Evolutionary conservation across 139 green algal genomes (phyloP).

Genomic region (Yamagishiella unicocca): DNA sequence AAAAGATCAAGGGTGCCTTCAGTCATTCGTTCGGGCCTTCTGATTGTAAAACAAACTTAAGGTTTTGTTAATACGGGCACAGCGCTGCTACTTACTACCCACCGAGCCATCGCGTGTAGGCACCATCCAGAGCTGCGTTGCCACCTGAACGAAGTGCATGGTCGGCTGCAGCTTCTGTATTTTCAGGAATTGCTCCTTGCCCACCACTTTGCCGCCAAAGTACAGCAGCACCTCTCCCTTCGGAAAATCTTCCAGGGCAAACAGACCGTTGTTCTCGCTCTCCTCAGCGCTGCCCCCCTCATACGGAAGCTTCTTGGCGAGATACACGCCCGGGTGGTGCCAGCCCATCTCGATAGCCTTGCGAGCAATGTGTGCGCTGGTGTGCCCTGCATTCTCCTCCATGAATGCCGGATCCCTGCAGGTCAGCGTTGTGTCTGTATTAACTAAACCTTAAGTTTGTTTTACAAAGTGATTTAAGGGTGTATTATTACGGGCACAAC

Average conservation of each 20-base stretch:
- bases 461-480: too few species aligned
- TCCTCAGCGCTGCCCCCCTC: not conserved
- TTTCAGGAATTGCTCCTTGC: not conserved
- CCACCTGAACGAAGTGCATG: conserved; percentile 10
- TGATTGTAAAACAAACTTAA: too few species aligned
- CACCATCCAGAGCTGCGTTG: conserved; percentile 4
- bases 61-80: too few species aligned
- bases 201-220: conserved; percentile 20
- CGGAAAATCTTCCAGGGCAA: not conserved
- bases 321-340: not conserved
- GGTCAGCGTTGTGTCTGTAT: too few species aligned
- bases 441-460: too few species aligned
- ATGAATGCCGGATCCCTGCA: not conserved
- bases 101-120: not conserved
- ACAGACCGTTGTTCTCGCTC: not conserved
- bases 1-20: too few species aligned
- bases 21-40: too few species aligned
- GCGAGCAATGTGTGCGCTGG: not conserved
- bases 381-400: not conserved
- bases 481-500: too few species aligned
- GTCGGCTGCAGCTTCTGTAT: not conserved
- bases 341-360: not conserved
- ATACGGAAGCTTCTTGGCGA: not conserved
- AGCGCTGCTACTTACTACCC: too few species aligned
- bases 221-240: not conserved